A percentile compares a stretch with the other conserved stretches of the same genome.
Evolutionary conservation across 805 yeast species (phyloP).

Genomic region (Starmera dryadoides): DNA sequence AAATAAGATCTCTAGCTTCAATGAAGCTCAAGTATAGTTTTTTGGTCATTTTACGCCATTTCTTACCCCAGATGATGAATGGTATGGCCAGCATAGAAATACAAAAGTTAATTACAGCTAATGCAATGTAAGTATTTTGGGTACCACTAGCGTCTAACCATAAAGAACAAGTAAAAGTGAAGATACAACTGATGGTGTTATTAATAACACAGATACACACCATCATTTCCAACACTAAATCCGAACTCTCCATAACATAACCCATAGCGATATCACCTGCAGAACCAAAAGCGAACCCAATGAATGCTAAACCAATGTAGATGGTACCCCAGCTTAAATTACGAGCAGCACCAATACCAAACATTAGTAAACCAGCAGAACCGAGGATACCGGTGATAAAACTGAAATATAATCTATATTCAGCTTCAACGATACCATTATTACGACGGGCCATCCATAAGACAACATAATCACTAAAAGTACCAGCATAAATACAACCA

Average conservation of each 20-base stretch:
- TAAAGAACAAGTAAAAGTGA: slow-evolving; percentile 57
- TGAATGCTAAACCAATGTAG: slow-evolving; percentile 55
- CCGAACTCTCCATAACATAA: slow-evolving; percentile 65
- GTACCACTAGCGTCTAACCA: slow-evolving; percentile 54
- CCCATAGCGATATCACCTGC: slow-evolving; percentile 67
- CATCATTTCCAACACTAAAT: slow-evolving; percentile 65
- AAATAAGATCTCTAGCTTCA: slow-evolving; percentile 46
- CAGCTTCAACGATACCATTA: slow-evolving; percentile 59
- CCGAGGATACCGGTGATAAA: slow-evolving; percentile 49
- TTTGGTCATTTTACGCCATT: slow-evolving; percentile 51
- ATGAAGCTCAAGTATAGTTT: slow-evolving; percentile 46
- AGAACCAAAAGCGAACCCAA: slow-evolving; percentile 65
- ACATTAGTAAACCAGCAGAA: slow-evolving; percentile 55
- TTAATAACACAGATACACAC: slow-evolving; percentile 60
- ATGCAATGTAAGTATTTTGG: slow-evolving; percentile 49
- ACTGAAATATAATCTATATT: slow-evolving; percentile 52
- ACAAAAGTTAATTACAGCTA: slow-evolving; percentile 54
- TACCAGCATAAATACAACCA: slow-evolving; percentile 62
- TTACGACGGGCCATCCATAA: slow-evolving; percentile 53
- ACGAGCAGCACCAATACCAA: slow-evolving; percentile 59
- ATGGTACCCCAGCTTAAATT: slow-evolving; percentile 46
- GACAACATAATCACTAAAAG: slow-evolving; percentile 52
- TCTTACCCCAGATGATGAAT: slow-evolving; percentile 52
- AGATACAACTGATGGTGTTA: slow-evolving; percentile 57
- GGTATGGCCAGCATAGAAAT: slow-evolving; percentile 53